A percentile compares a stretch with the other conserved stretches of the same genome.
These are phyloP conservation scores for Trichophyton schoenleinii DNA, from an alignment of 2,329 filamentous ascomycete genomes.

Conservation along the genomic window DNA sequence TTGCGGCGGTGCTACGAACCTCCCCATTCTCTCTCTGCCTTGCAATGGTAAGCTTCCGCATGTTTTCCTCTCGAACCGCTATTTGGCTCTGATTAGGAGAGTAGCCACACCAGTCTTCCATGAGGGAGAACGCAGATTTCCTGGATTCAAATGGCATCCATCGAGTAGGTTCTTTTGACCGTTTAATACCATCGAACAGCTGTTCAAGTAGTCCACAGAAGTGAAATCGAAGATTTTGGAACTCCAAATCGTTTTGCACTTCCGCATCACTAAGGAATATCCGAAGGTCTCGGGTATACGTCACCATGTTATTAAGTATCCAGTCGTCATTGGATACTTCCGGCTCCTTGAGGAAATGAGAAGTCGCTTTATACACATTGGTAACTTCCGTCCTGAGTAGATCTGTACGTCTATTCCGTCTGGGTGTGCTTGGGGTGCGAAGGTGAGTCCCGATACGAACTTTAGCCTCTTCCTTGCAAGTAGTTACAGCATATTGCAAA, in stretches of 20 bases:
- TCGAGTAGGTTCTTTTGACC: conserved; percentile 67
- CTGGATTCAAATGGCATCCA: conserved; percentile 98
- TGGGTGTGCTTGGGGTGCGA: conserved; percentile 68
- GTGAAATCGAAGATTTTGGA: conserved; percentile 78
- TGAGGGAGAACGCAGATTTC: conserved; percentile 87
- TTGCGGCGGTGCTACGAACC: conserved; percentile 66
- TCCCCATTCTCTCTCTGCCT: conserved; percentile 62
- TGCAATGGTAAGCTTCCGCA: conserved; percentile 72
- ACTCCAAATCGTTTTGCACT: conserved; percentile 88
- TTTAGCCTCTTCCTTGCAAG: conserved; percentile 80
- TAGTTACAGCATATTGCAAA: conserved; percentile 70
- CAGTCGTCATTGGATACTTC: conserved; percentile 78
- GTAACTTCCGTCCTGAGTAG: conserved; percentile 85
- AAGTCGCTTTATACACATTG: conserved; percentile 87
- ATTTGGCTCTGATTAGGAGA: conserved; percentile 82
- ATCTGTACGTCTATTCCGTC: conserved; percentile 72
- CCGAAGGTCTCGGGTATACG: conserved; percentile 82
- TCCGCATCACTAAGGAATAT: conserved; percentile 91
- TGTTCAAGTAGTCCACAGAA: conserved; percentile 92
- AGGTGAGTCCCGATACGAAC: conserved; percentile 64
- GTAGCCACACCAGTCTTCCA: conserved; percentile 99
- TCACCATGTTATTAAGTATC: conserved; percentile 76
- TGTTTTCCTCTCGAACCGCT: conserved; percentile 67
- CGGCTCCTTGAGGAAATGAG: conserved; percentile 68
- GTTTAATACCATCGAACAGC: conserved; percentile 80